Evolutionary conservation across 441 rosid genomes (phyloP).

Genomic region (Kokia cookei): DNA sequence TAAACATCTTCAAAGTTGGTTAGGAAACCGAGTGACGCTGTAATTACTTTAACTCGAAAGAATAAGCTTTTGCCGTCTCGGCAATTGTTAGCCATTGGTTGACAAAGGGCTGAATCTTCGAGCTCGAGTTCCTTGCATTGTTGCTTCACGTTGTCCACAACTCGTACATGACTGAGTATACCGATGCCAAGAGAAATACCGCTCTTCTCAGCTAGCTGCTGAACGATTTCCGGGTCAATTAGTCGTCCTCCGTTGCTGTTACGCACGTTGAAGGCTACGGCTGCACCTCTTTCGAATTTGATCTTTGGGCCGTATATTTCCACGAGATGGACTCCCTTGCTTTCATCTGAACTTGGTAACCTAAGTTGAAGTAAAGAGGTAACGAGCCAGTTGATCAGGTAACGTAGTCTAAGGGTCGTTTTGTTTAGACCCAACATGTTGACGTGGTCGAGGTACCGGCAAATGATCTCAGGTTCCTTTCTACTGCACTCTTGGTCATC

Average conservation of each 20-base stretch:
- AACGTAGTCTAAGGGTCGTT: constrained; percentile 50
- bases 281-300: constrained; percentile 62
- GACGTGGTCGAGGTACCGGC: constrained; percentile 55
- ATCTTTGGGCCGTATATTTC: constrained; percentile 74
- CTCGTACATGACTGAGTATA: constrained; percentile 36
- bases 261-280: constrained; percentile 55
- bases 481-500: constrained; percentile 50
- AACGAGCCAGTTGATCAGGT: constrained; percentile 64
- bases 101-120: constrained; percentile 28
- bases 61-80: constrained; percentile 27
- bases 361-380: constrained; percentile 62
- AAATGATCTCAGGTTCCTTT: constrained; percentile 56
- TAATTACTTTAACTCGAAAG: constrained; percentile 38
- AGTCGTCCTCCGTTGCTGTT: constrained; percentile 29
- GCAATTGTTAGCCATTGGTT: constrained; percentile 28
- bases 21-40: constrained; percentile 42
- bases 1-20: constrained; percentile 47
- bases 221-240: constrained; percentile 37
- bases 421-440: constrained; percentile 62
- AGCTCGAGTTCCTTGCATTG: constrained; percentile 25
- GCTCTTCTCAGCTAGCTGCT: constrained; percentile 36
- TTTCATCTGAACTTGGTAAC: constrained; percentile 33
- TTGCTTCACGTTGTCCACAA: constrained; percentile 34
- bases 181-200: constrained; percentile 45
- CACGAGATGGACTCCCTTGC: constrained; percentile 39